A percentile compares a stretch with the other conserved stretches of the same genome.
phyloP scores from a whole-genome alignment of 2,329 filamentous ascomycete species.

The Fonsecaea nubica region DNA sequence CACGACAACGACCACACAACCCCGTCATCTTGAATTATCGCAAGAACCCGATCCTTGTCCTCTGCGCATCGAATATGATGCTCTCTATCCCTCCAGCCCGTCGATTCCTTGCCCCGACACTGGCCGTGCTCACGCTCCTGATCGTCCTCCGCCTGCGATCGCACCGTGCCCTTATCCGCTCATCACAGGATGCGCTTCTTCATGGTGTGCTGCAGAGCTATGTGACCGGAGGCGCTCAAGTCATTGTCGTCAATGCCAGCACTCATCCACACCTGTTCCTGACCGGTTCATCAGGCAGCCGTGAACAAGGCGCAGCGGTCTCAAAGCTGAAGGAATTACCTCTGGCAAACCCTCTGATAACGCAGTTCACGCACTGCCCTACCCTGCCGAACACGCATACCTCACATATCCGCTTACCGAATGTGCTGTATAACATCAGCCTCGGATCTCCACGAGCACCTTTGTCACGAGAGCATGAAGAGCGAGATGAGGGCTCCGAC shows the following conservation, averaged over 20 bases:
- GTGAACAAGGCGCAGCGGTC: neutral
- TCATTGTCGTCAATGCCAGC: slow-evolving; percentile 7
- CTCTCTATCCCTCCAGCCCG: slow-evolving; percentile 42
- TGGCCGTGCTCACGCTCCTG: slow-evolving; percentile 36
- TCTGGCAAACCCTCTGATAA: slow-evolving; percentile 9
- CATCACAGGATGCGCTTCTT: slow-evolving; percentile 17
- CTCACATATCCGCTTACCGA: slow-evolving; percentile 45
- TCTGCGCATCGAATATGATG: slow-evolving; percentile 33
- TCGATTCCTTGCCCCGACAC: slow-evolving; percentile 39
- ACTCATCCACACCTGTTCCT: slow-evolving; percentile 3
- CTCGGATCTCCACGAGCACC: slow-evolving; percentile 39
- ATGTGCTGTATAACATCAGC: slow-evolving; percentile 47
- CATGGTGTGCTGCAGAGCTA: slow-evolving; percentile 7
- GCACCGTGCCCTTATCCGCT: slow-evolving; percentile 14
- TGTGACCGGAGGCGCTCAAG: neutral
- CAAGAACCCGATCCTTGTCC: too few species aligned
- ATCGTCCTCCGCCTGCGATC: slow-evolving; percentile 34
- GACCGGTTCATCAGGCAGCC: neutral
- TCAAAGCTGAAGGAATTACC: neutral
- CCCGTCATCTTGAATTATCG: too few species aligned
- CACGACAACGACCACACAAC: too few species aligned
- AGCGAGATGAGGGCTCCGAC: slow-evolving; percentile 20
- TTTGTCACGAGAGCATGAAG: slow-evolving; percentile 10
- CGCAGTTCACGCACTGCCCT: slow-evolving; percentile 11
- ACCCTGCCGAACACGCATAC: slow-evolving; percentile 5